Evolutionary conservation across 108 stramenopile species (phyloP), one percentile per base, ranked within the genome.

Genomic region (Nitzschia sp.): DNA sequence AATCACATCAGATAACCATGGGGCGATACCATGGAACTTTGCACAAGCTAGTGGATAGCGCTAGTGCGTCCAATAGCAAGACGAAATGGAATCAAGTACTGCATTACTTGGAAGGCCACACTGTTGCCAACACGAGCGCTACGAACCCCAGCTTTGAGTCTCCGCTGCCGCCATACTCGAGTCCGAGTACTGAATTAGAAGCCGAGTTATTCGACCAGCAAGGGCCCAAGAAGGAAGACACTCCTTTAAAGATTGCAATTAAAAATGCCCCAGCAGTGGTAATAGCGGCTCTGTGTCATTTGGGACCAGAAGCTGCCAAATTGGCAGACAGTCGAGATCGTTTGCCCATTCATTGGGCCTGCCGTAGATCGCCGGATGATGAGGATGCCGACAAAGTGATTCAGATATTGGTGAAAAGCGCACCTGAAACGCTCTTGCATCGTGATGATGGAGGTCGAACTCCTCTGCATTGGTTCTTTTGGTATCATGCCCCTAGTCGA

Each of bases 381-480:
- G 53, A 59, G 0, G 69, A 81, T 30, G 61, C 66, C n/a, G 68
- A 79, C 15, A 64, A 72, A 31, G 68, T 74, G 26, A 32, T 85
- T 36, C 13, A 32, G 47, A 67, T 86, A 3, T 46, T 86, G 46
- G 61, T 71, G n/a, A 47, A 69, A 33, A 71, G 63, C 29, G 53
- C 80, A 38, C 82, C 77, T 24, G 72, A 73, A 46, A 66, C 68
- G 36, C 33, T 86, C 28, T 17, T 83, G 35, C 69, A 70, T 25
- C 69, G 85, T 15, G 85, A 86, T 46, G 67, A 74, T 45, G 66
- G 56, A 46, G 85, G 85, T 3, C 71, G 81, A 64, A 89, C 88
- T 3, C 84, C 91, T 9, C 63, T 92, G 56, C 91, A 92, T 68
- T 80, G 81, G 66, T 59, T 81, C n/a, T 84, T 86, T 45, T 75